Conservation (phyloP, 2,329 filamentous ascomycete genomes). For the Fusarium liriodendri region DNA sequence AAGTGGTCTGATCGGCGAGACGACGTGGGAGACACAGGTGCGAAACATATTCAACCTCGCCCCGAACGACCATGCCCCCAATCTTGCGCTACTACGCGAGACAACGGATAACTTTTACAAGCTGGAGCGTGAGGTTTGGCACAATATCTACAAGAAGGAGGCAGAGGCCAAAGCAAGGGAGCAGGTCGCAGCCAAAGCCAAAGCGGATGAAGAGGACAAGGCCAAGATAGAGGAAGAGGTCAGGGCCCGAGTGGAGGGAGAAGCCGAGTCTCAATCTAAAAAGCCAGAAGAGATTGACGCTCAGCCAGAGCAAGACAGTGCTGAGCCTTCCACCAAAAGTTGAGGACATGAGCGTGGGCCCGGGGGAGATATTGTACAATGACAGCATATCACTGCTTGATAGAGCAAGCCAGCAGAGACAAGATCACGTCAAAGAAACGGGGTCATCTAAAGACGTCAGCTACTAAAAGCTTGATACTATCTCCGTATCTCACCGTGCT, state of each 20-base stretch:
- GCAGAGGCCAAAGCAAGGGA: not conserved
- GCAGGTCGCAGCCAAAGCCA: not conserved
- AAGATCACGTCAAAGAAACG: not conserved
- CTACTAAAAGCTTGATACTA: not conserved
- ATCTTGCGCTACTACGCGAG: not conserved
- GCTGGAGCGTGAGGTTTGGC: slow-evolving; percentile 78
- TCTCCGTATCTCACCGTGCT: not conserved
- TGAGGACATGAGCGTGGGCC: not conserved
- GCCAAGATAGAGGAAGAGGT: not conserved
- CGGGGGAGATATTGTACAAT: not conserved
- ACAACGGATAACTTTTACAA: slow-evolving; percentile 39
- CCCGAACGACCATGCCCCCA: not conserved
- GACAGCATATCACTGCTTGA: not conserved
- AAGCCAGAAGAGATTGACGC: not conserved
- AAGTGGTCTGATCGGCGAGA: accelerated
- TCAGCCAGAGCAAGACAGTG: not conserved
- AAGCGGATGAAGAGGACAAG: not conserved
- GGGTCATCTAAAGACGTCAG: not conserved
- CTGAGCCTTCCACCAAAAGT: not conserved
- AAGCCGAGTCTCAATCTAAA: not conserved
- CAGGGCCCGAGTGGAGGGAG: not conserved
- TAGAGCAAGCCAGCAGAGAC: not conserved
- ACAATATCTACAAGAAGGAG: not conserved
- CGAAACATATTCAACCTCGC: not conserved
- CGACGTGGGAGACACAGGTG: not conserved